Evolutionary conservation across 805 yeast species (phyloP), one percentile per base, ranked within the genome.

Genomic region (Candida silvatica): DNA sequence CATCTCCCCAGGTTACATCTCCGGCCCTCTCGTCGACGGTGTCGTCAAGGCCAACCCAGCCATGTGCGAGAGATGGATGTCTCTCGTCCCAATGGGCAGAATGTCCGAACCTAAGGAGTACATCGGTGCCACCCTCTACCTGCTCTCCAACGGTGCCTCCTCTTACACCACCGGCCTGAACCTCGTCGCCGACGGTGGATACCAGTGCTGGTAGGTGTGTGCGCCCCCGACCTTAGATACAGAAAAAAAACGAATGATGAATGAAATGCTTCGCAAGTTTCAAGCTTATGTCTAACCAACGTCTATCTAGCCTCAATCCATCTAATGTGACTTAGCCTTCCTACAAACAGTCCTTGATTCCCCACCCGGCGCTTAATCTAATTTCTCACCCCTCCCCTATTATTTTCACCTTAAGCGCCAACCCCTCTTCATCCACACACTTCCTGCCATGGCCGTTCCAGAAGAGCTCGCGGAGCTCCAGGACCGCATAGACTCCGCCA

Each of bases 51-150:
- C 79, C 20, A 64, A 69, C 48, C 59, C 66, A 31, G 65, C 70
- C 24, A 62, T 81, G 70, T 78, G 77, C 58, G 71, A 77, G 34
- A 68, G 74, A 36, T 81, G 90, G 90, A 80, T 78, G 50, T 58
- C 73, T 20, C 73, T 73, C 59, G 67, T 78, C 37, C 94, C 94
- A 50, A 68, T 77, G 75, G 74, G 74, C 52, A 74, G 94, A 64
- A 77, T 84, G 82, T 88, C 94, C 27, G 85, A 79, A 49, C 90
- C 92, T 42, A 69, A 76, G 52, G 94, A 83, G 60, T 80, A 82
- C 53, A 80, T 80, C 27, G 94, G 94, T 27, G 69, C 84, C 24
- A 67, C 80, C 38, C 62, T 84, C 43, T 84, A 80, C 66, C 67
- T 83, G 64, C 77, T 88, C 18, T 70, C 82, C 26, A 72, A 74